These are phyloP conservation scores for Skeletonema tropicum DNA, from an alignment of 108 stramenopile genomes.

Conservation along the genomic window DNA sequence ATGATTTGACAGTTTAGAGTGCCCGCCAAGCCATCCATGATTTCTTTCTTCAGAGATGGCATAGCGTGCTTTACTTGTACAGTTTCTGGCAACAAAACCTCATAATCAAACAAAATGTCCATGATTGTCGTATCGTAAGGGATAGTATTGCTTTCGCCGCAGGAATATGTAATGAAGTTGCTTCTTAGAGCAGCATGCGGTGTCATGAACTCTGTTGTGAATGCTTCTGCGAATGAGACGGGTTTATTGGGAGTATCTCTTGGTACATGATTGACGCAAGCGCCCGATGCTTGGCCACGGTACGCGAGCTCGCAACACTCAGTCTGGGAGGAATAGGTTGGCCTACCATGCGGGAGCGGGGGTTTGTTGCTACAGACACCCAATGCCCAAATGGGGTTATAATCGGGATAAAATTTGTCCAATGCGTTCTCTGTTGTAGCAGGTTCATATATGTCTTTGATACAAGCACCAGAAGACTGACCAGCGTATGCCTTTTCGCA, in stretches of 20 bases:
- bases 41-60: conserved; percentile 10
- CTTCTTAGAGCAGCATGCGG: background rate
- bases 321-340: conserved; percentile 8
- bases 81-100: conserved; percentile 5
- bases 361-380: conserved; percentile 13
- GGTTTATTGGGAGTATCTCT: background rate
- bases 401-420: background rate
- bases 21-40: conserved; percentile 11
- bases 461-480: conserved; percentile 21
- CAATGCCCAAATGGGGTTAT: background rate
- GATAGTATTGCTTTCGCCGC: conserved; percentile 6
- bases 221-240: background rate
- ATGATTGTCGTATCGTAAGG: background rate
- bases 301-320: conserved; percentile 5
- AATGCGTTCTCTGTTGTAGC: background rate
- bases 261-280: background rate
- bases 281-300: conserved; percentile 8
- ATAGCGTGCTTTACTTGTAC: conserved; percentile 1
- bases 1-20: conserved; percentile 4
- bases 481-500: conserved; percentile 23
- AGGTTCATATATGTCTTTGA: background rate
- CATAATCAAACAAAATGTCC: conserved; percentile 21
- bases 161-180: conserved; percentile 12
- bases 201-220: background rate
- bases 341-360: conserved; percentile 15